Base-by-base conservation (phyloP, 495 filamentous ascomycete species). In the Endocarpon pusillum region DNA sequence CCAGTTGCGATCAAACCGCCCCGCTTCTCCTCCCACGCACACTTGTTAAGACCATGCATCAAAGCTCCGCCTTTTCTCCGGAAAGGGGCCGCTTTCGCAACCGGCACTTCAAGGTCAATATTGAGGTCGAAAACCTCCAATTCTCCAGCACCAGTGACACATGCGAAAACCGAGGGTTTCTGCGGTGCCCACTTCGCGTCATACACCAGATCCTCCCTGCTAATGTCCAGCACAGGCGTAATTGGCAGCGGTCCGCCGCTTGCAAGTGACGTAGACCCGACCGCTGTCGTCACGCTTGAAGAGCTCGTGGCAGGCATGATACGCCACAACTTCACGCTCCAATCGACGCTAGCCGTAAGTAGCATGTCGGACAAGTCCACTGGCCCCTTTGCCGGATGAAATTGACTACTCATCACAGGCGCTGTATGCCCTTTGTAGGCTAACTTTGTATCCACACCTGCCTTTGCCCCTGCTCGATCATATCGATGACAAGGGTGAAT, bases 401-500 rank as follows among this genome's bases (percentile, higher is more conserved):
- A 99, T 47, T 85, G 74, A 15, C 94, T 75, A 10, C 79, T 84
- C 81, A 94, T 96, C 45, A 99, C 83, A 7, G 89, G 89, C 5
- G 84, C 89, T 25, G 80, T 70, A 45, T 99, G 89, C 24, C 81
- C 85, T 42, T 69, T 68, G 52, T 96, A 99, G 25, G 67, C 67
- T 39, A 94, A 71, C 38, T 84, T 69, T 28, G 74, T 62, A 47
- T 99, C 89, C 19, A 92, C 83, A 33, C 89, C 89, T 2, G 89
- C 85, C 55, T 94, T 94, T 27, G 89, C 87, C 27, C 91, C 89
- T 2, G 89, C 89, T 42, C 89, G 77, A 49, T 96, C 89, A 54
- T 96, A 96, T 21, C 89, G 75, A 50, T 96, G 91, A 54, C 89
- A 94, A 1, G 89, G 84, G 56, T 81, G 89, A 40, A 99, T 94